Conservation (phyloP, 495 filamentous ascomycete species). For the Viridothelium virens region DNA sequence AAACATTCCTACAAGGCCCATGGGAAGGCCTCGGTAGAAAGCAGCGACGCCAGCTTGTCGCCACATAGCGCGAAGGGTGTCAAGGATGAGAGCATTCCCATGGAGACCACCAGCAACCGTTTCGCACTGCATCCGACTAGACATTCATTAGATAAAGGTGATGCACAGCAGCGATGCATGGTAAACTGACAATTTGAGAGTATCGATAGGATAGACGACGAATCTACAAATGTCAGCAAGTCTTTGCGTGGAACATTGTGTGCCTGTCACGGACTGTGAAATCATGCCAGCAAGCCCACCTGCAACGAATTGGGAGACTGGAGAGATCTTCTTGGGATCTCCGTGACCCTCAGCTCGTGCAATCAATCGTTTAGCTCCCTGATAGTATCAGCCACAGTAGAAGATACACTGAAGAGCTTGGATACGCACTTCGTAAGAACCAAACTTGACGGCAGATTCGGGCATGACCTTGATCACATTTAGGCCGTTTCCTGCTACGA, state of each 20-base stretch:
- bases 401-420: background rate
- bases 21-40: slow-evolving; percentile 86
- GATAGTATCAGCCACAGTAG: slow-evolving; percentile 9
- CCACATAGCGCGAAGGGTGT: slow-evolving; percentile 80
- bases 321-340: slow-evolving; percentile 68
- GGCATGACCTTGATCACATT: slow-evolving; percentile 98
- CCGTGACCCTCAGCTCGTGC: slow-evolving; percentile 81
- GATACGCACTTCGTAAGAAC: slow-evolving; percentile 69
- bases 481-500: slow-evolving; percentile 74
- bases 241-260: background rate
- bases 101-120: slow-evolving; percentile 74
- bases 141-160: slow-evolving; percentile 23
- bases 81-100: slow-evolving; percentile 76
- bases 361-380: slow-evolving; percentile 83
- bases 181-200: slow-evolving; percentile 70
- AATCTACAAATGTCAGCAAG: slow-evolving; percentile 46
- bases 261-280: slow-evolving; percentile 60
- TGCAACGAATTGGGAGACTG: slow-evolving; percentile 80
- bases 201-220: slow-evolving; percentile 93
- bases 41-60: slow-evolving; percentile 60
- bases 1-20: slow-evolving; percentile 93
- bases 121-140: slow-evolving; percentile 83
- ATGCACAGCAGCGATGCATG: background rate
- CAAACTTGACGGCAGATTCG: slow-evolving; percentile 94
- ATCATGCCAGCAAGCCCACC: slow-evolving; percentile 90